Evolutionary conservation across 768 basidiomycete genomes (phyloP).

Genomic region (Naganishia onofrii): DNA sequence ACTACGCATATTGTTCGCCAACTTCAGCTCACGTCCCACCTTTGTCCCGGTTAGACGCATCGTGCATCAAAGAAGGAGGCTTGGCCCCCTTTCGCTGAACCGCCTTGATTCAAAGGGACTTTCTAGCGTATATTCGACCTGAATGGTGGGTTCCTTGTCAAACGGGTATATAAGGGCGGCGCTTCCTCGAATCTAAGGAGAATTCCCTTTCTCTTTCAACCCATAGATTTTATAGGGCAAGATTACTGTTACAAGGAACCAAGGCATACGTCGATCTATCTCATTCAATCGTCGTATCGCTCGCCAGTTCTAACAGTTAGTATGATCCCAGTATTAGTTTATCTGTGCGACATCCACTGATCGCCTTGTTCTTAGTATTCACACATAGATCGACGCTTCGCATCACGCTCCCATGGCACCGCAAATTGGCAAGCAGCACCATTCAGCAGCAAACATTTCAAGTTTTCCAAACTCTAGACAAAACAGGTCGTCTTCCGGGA

Average conservation of each 20-base stretch:
- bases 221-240: not conserved
- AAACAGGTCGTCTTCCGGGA: not conserved
- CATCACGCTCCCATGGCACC: not conserved
- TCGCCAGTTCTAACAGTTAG: not conserved
- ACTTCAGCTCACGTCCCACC: not conserved
- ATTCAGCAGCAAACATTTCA: not conserved
- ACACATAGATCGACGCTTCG: not conserved
- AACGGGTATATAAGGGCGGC: not conserved
- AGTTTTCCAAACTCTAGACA: not conserved
- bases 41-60: conserved; percentile 1
- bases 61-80: not conserved
- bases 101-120: conserved; percentile 7
- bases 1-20: too few relatives aligned
- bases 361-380: not conserved
- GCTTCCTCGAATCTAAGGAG: not conserved
- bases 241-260: not conserved
- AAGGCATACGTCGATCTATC: not conserved
- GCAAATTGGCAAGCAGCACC: not conserved
- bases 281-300: not conserved
- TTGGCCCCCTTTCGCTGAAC: not conserved
- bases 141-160: not conserved
- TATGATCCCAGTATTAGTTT: too few relatives aligned
- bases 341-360: not conserved
- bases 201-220: not conserved
- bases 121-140: not conserved